Conservation (phyloP, 352 stramenopile species). For the Globisporangium rhizosaccharum region DNA sequence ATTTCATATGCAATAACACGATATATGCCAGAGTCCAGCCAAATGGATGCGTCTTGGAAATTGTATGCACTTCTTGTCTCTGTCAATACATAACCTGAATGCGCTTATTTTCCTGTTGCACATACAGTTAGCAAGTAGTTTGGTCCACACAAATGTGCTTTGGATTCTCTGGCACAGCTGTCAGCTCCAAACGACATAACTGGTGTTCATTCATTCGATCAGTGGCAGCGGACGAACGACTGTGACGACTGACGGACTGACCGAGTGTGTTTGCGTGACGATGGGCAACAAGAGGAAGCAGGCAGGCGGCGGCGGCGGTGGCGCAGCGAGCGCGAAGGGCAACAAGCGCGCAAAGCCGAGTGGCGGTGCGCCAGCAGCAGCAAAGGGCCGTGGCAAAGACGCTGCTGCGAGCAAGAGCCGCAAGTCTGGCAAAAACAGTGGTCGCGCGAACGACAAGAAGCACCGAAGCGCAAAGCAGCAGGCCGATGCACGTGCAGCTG, state of each 20-base stretch:
- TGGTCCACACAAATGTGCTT: neutral
- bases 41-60: no score
- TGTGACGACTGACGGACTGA: neutral
- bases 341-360: conserved; percentile 28
- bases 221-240: neutral
- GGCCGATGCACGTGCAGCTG: conserved; percentile 11
- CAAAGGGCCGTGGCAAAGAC: conserved; percentile 9
- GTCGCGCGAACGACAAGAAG: neutral
- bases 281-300: conserved; percentile 39
- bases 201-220: neutral
- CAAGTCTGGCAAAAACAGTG: neutral
- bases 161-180: neutral
- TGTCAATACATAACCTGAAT: no score
- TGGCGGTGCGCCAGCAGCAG: conserved; percentile 20
- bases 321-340: conserved; percentile 25
- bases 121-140: neutral
- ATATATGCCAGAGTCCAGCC: no score
- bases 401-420: conserved; percentile 5
- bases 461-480: conserved; percentile 18
- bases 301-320: conserved; percentile 11
- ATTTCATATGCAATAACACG: no score
- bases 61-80: no score
- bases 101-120: no score
- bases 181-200: neutral
- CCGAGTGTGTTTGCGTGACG: no score